A percentile compares a stretch with the other conserved stretches of the same genome.
These are phyloP conservation scores for Paraphaeosphaeria sporulosa DNA, from an alignment of 2,329 filamentous ascomycete genomes.

Conservation along the genomic window DNA sequence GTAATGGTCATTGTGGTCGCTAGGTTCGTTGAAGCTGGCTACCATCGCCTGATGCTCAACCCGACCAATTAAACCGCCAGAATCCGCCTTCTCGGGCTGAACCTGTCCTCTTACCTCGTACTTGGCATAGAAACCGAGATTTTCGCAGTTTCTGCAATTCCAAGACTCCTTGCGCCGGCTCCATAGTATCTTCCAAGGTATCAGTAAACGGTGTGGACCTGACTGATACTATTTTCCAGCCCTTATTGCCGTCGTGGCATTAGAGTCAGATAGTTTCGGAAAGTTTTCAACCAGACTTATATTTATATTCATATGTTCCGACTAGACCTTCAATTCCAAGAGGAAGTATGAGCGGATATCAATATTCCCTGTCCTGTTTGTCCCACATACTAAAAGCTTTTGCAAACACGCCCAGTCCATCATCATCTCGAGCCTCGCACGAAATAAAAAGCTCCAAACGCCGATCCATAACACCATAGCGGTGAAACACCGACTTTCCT, in stretches of 20 bases:
- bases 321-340: neutral
- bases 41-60: too few relatives aligned
- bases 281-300: neutral
- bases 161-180: too few relatives aligned
- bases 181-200: too few relatives aligned
- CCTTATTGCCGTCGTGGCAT: neutral
- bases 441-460: neutral
- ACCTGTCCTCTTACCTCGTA: too few relatives aligned
- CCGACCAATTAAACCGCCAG: too few relatives aligned
- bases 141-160: too few relatives aligned
- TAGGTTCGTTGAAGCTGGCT: too few relatives aligned
- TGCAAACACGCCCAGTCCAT: neutral
- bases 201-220: too few relatives aligned
- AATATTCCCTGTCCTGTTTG: neutral
- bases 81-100: too few relatives aligned
- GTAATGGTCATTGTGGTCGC: too few relatives aligned
- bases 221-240: too few relatives aligned
- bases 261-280: neutral
- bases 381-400: neutral
- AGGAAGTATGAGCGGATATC: neutral
- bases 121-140: too few relatives aligned
- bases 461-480: neutral
- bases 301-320: neutral
- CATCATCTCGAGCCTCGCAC: neutral
- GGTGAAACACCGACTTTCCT: neutral